Conservation (phyloP, 2,329 filamentous ascomycete species). For the Botrytis porri region DNA sequence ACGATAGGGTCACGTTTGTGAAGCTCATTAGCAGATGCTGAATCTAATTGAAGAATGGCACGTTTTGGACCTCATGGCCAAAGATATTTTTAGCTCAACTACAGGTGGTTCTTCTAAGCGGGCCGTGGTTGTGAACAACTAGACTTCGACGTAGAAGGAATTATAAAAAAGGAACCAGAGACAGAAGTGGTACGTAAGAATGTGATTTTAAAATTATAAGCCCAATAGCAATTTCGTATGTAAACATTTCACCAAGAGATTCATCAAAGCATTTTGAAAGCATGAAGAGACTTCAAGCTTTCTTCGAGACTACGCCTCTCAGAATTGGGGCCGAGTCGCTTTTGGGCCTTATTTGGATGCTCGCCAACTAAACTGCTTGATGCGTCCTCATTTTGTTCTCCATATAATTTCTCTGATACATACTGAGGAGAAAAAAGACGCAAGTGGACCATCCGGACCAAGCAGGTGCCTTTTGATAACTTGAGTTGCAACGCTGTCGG, state of each 20-base stretch:
- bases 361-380: constrained; percentile 23
- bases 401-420: constrained; percentile 22
- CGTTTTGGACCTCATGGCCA: not conserved
- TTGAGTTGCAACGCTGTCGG: constrained; percentile 26
- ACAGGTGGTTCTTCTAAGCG: not conserved
- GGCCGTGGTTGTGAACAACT: not conserved
- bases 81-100: not conserved
- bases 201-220: not conserved
- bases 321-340: constrained; percentile 12
- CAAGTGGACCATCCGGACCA: constrained; percentile 22
- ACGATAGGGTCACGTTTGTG: not conserved
- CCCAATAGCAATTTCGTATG: not conserved
- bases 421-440: constrained; percentile 23
- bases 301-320: constrained; percentile 23
- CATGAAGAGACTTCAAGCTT: constrained; percentile 21
- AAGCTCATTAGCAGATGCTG: too few species aligned
- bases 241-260: not conserved
- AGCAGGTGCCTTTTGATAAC: constrained; percentile 27
- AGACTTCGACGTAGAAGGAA: not conserved
- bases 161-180: too few species aligned
- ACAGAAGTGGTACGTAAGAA: not conserved
- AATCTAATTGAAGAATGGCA: not conserved
- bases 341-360: constrained; percentile 16
- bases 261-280: constrained; percentile 23
- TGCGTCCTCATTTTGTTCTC: constrained; percentile 16